Evolutionary conservation across 2,329 filamentous ascomycete genomes (phyloP).

Genomic region (Didymella keratinophila): DNA sequence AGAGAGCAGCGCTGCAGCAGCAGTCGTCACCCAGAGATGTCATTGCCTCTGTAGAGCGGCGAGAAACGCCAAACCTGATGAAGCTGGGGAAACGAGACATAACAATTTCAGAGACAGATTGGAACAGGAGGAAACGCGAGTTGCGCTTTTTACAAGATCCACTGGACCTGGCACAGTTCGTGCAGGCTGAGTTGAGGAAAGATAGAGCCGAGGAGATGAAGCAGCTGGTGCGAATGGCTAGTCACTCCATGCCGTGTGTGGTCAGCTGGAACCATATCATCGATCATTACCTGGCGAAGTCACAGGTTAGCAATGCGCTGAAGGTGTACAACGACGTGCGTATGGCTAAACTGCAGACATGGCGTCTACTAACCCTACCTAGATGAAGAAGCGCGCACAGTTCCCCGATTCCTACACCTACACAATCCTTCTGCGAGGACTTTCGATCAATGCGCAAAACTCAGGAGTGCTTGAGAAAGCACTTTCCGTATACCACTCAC

Average conservation of each 20-base stretch:
- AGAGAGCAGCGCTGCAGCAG: slow-evolving; percentile 29
- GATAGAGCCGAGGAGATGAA: slow-evolving; percentile 72
- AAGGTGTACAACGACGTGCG: slow-evolving; percentile 88
- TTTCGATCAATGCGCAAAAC: slow-evolving; percentile 67
- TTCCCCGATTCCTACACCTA: slow-evolving; percentile 83
- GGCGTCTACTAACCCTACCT: slow-evolving; percentile 22
- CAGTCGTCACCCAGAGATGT: slow-evolving; percentile 2
- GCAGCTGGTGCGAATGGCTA: slow-evolving; percentile 73
- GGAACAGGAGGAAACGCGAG: slow-evolving; percentile 60
- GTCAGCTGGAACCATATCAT: slow-evolving; percentile 93
- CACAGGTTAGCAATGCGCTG: slow-evolving; percentile 69
- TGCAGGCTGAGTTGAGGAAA: slow-evolving; percentile 66
- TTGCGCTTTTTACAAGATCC: slow-evolving; percentile 73
- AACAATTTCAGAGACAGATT: slow-evolving; percentile 37
- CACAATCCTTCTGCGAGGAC: slow-evolving; percentile 80
- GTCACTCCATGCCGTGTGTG: slow-evolving; percentile 67
- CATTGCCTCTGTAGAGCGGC: slow-evolving; percentile 6
- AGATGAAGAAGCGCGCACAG: slow-evolving; percentile 94
- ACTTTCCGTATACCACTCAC: slow-evolving; percentile 77
- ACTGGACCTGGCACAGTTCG: slow-evolving; percentile 73
- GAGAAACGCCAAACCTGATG: slow-evolving; percentile 30
- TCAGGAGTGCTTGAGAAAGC: slow-evolving; percentile 72
- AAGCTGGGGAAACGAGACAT: slow-evolving; percentile 38
- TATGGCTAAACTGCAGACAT: neutral
- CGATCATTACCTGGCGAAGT: slow-evolving; percentile 69